These are phyloP conservation scores for Suillus bovinus DNA, from an alignment of 768 basidiomycete species.

Conservation along the genomic window DNA sequence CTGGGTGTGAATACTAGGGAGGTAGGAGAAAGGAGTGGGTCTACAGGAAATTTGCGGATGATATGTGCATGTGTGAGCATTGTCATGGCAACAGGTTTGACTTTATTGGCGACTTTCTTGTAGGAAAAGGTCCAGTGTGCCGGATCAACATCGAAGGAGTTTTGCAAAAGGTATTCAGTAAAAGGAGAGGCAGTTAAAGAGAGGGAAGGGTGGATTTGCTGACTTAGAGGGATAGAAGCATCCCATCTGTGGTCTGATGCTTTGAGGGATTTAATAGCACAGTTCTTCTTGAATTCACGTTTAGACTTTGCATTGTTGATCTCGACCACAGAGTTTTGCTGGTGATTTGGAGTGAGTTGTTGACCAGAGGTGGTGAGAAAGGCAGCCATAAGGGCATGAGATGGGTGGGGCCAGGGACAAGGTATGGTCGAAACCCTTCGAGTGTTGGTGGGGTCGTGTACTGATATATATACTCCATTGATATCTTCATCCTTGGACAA, in stretches of 20 bases:
- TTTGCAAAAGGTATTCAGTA: background rate
- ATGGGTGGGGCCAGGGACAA: background rate
- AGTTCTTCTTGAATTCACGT: too few relatives aligned
- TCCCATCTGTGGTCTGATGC: too few relatives aligned
- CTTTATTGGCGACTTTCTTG: conserved; percentile 32
- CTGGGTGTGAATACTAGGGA: too few relatives aligned
- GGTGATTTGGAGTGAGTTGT: too few relatives aligned
- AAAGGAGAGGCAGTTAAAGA: background rate
- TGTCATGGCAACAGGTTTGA: conserved; percentile 31
- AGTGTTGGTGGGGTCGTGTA: too few relatives aligned
- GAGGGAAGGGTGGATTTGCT: too few relatives aligned
- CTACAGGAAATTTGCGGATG: conserved; percentile 28
- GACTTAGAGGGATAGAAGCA: too few relatives aligned
- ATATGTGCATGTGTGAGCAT: conserved; percentile 36
- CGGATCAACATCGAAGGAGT: background rate
- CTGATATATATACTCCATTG: background rate
- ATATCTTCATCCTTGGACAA: conserved; percentile 14
- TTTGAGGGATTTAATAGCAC: too few relatives aligned
- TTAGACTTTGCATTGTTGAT: too few relatives aligned
- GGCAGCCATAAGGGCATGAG: too few relatives aligned
- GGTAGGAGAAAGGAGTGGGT: conserved; percentile 35
- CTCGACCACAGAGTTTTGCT: too few relatives aligned
- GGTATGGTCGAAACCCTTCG: background rate
- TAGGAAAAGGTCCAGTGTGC: conserved; percentile 18
- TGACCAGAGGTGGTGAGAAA: too few relatives aligned